Base-by-base conservation (phyloP, 2,329 filamentous ascomycete species). In the Epicoccum sorghinum region DNA sequence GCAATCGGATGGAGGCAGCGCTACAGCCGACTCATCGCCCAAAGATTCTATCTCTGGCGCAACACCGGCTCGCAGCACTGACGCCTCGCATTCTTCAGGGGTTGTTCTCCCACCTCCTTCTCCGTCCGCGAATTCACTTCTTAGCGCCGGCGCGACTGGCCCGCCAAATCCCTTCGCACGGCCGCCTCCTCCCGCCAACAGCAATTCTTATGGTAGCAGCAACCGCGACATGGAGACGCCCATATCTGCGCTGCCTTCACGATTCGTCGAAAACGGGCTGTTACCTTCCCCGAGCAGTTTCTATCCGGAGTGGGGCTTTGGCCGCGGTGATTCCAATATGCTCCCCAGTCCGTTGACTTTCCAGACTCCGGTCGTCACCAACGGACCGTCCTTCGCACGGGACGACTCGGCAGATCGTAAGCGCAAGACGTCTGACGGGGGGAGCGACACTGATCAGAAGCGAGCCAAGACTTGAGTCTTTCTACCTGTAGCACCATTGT, bases 151-250 rank as follows among this genome's bases (percentile, higher is more conserved):
- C 36, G 93, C 95, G 7, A 89, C 88, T 33, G 95, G 95, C 0
- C 95, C 95, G 12, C 92, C 92, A 2, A 99, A 99, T 72, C 95
- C 95, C 0, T 99, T 98, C 73, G 95, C 95, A 7, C 84, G 93
- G 37, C 95, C 93, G 0, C 84, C 88, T 24, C 91, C 90, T 4
- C 90, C 92, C 25, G 82, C 86, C 52, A 85, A 83, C 65, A 79
- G 76, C 68, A 65, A 69, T 62, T 66, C 76, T 55, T 75, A 77
- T 43, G 68, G 69, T 43, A 76, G 73, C 43, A 57, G 45, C 41
- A 57, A 50, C 10, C 65, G 70, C 7, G 68, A 64, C 46, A 72
- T 75, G 73, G 87, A 95, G 69, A 95, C 95, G 0, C 95, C 95
- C 0, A 92, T 96, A n/a, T 97, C 93, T 2, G 93, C 93, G 3